Conservation (phyloP, 768 basidiomycete genomes). For the Neoboletus brunneissimus region DNA sequence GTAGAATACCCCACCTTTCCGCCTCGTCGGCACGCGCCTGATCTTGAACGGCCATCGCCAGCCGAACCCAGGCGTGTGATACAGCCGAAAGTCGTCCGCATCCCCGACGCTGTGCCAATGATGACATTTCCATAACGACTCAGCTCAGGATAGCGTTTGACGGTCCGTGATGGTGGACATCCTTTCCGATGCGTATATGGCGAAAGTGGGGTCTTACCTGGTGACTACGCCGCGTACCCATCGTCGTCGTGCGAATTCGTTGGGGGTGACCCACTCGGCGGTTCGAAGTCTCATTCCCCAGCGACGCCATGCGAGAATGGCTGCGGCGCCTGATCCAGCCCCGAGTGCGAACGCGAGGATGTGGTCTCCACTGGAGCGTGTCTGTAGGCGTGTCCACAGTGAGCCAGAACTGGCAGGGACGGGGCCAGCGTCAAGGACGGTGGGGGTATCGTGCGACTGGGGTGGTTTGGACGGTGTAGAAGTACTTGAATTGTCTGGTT, state of each 20-base stretch:
- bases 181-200: neutral
- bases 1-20: constrained; percentile 54
- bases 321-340: constrained; percentile 6
- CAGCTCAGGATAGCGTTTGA: neutral
- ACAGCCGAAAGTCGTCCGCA: constrained; percentile 81
- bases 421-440: neutral
- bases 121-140: neutral
- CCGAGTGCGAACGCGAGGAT: constrained; percentile 17
- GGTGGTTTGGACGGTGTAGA: neutral
- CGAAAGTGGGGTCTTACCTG: constrained; percentile 43
- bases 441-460: neutral
- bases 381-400: neutral
- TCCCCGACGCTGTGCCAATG: constrained; percentile 65
- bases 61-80: constrained; percentile 78
- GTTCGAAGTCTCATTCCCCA: constrained; percentile 60
- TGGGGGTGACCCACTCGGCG: constrained; percentile 68
- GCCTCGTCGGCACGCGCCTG: constrained; percentile 54
- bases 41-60: constrained; percentile 74
- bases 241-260: constrained; percentile 50
- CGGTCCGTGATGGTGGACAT: neutral
- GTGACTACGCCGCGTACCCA: constrained; percentile 84
- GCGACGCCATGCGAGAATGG: constrained; percentile 40
- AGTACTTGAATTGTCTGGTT: neutral
- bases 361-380: neutral
- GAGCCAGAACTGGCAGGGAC: neutral